Evolutionary conservation across 2,329 filamentous ascomycete species (phyloP), one percentile per base, ranked within the genome.

Genomic region (Talaromyces sp.): DNA sequence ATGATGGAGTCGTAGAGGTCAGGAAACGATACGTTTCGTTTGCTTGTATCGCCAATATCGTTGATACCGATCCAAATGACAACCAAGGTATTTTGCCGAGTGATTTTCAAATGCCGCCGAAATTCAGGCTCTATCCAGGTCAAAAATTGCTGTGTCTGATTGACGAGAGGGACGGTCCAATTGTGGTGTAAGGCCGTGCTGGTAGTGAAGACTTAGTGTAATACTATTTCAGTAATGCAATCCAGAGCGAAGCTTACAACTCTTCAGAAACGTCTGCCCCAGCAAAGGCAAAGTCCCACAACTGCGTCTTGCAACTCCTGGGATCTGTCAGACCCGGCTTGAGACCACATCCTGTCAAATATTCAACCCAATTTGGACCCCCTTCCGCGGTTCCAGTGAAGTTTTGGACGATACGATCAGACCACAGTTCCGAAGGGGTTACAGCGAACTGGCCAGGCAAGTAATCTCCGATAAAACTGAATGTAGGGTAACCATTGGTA

Each of bases 401-500:
- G 13, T 50, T 50, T 22, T 50, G 47, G 13, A 50, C 47, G 13
- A 50, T 27, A 17, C 25, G 47, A 31, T 50, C 25, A 27, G 47
- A 50, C 47, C 47, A 50, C 2, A 50, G 47, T 15, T 50, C 47
- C 25, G 25, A 50, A 15, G 47, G 47, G 4, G 47, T 50, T 17
- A 50, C 25, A 8, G 13, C 47, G 17, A 50, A 60, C 64, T 84
- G 75, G 8, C 54, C 54, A 33, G 54, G 62, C n/a, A 82, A 73
- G 56, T 78, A 76, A 67, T 84, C 82, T n/a, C 83, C 83, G 54
- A 86, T 85, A 73, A 85, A 86, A 63, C 80, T 84, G 69, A 77
- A 85, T 66, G 85, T 83, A 62, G 80, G 74, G 37, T 75, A 79
- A 3, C 84, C 84, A n/a, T 78, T 71, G 0, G 81, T 82, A 10